These are phyloP conservation scores for Oryza coarctata DNA, from an alignment of 176 grass and related monocot species.

Conservation along the genomic window DNA sequence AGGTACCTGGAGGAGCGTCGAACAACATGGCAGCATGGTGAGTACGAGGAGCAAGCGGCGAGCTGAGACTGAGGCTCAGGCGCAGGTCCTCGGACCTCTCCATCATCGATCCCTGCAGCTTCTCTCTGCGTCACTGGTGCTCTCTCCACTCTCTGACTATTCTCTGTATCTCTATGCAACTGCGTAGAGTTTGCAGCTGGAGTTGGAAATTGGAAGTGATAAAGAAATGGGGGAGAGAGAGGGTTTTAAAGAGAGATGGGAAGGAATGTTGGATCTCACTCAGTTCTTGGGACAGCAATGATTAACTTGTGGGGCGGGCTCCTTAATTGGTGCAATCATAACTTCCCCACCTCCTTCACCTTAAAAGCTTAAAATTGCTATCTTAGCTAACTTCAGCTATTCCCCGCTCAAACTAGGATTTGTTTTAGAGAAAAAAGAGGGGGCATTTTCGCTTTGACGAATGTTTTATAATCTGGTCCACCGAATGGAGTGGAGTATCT, in stretches of 20 bases:
- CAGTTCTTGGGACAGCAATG: slow-evolving; percentile 54
- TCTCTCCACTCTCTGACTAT: background rate
- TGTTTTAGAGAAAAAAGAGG: background rate
- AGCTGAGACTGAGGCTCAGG: slow-evolving; percentile 79
- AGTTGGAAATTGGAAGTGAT: slow-evolving; percentile 45
- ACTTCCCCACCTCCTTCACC: slow-evolving; percentile 47
- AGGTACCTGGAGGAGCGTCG: slow-evolving; percentile 48
- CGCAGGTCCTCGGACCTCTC: slow-evolving; percentile 62
- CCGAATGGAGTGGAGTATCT: slow-evolving; percentile 29
- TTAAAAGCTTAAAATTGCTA: slow-evolving; percentile 27
- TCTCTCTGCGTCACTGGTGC: background rate
- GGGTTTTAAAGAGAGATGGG: slow-evolving; percentile 53
- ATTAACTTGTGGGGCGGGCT: slow-evolving; percentile 55
- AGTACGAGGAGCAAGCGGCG: slow-evolving; percentile 40
- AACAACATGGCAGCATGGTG: slow-evolving; percentile 50
- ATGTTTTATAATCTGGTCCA: slow-evolving; percentile 36
- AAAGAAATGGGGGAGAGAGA: slow-evolving; percentile 52
- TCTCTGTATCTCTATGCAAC: slow-evolving; percentile 8
- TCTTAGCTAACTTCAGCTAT: slow-evolving; percentile 58
- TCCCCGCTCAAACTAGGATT: slow-evolving; percentile 36
- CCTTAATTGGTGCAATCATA: slow-evolving; percentile 78
- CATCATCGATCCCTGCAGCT: slow-evolving; percentile 38
- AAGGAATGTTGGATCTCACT: slow-evolving; percentile 65
- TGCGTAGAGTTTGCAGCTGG: background rate
- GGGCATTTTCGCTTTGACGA: slow-evolving; percentile 13